phyloP scores from a whole-genome alignment of 2,329 filamentous ascomycete species.

The Dactylella cylindrospora region DNA sequence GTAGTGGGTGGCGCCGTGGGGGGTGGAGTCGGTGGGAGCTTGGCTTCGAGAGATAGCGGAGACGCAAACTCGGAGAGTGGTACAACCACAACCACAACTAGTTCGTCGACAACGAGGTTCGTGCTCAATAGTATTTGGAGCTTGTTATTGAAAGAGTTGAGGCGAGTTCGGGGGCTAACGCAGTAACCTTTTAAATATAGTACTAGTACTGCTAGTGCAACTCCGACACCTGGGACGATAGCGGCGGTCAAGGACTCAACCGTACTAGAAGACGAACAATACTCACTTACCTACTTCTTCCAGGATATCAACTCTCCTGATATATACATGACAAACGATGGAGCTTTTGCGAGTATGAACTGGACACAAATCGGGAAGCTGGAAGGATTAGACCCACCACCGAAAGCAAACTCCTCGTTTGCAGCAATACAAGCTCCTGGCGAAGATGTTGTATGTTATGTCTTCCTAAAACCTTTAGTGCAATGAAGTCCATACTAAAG shows the following conservation, averaged over 20 bases:
- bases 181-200: background rate
- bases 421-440: constrained; percentile 33
- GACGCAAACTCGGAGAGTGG: background rate
- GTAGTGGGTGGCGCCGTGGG: constrained; percentile 23
- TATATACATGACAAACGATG: constrained; percentile 33
- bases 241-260: constrained; percentile 33
- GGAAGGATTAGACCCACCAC: constrained; percentile 23
- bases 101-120: constrained; percentile 2
- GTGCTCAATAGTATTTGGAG: too few species aligned
- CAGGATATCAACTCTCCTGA: constrained; percentile 35
- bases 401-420: constrained; percentile 24
- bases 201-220: constrained; percentile 15
- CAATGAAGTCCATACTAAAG: background rate
- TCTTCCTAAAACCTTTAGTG: background rate
- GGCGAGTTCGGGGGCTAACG: background rate
- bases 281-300: constrained; percentile 30
- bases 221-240: constrained; percentile 30
- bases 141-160: too few species aligned
- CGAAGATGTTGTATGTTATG: constrained; percentile 13
- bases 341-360: constrained; percentile 9
- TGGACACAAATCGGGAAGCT: constrained; percentile 38
- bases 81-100: constrained; percentile 2
- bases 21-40: constrained; percentile 26
- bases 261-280: constrained; percentile 12
- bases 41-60: constrained; percentile 21